Evolutionary conservation across 805 yeast genomes (phyloP), one percentile per base, ranked within the genome.

Genomic region (Spathaspora arborariae): DNA sequence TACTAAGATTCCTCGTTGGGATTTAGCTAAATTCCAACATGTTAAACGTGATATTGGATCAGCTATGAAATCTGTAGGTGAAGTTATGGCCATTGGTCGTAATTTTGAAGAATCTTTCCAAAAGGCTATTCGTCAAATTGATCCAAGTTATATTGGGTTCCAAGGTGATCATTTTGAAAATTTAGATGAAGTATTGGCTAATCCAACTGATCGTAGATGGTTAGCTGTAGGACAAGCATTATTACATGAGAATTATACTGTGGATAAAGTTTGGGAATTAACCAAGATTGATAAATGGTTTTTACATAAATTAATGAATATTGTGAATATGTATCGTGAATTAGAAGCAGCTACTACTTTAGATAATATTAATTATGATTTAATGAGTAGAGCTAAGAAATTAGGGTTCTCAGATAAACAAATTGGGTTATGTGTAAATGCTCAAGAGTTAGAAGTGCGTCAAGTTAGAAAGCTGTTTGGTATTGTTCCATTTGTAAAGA

Each of bases 1-100:
- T 49, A 89, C 96, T 58, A 92, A 92, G 79, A 90, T 92, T 63
- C 99, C 99, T 58, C 84, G 97, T 73, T 92, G 99, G 99, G 99
- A 92, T 76, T 76, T 92, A 67, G 70, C 94, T 56, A 92, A 92
- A 78, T 94, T 92, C 76, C 95, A 87, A 66, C 96, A 89, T 62
- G 99, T 92, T 53, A 87, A 88, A 67, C 82, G 96, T 68, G 89
- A 85, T 52, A 86, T 92, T 63, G 96, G 97, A 41, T 88, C 96
- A 8, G 83, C 97, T 39, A 92, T 92, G 99, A 92, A 92, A 70
- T 91, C 97, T 49, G 99, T 92, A 46, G 99, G 99, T 68, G 99
- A 92, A 72, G 99, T 92, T 49, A 92, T 92, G 99, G 95, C 97
- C 40, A 94, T 92, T 63, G 99, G 99, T 63, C 85, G 99, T 73